phyloP scores from a whole-genome alignment of 2,329 filamentous ascomycete genomes.

The Aspergillus pseudoterreus region DNA sequence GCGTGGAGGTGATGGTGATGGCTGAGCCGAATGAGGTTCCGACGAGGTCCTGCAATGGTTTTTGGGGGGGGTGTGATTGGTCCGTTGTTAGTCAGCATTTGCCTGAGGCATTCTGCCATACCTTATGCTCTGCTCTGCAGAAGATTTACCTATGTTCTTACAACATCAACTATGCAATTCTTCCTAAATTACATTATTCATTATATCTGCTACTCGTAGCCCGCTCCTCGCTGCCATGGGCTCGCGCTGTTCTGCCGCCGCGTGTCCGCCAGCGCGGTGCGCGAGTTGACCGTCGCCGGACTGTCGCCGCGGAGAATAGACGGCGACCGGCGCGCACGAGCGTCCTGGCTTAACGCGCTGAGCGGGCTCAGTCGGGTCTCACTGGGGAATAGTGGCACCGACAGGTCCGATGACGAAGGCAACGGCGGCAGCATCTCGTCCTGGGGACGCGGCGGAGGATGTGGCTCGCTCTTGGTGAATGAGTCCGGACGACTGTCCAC shows the following conservation, averaged over 20 bases:
- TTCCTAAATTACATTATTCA: neutral
- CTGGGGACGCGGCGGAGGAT: neutral
- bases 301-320: neutral
- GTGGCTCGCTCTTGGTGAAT: neutral
- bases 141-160: neutral
- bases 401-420: constrained; percentile 40
- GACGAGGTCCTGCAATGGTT: neutral
- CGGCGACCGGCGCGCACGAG: neutral
- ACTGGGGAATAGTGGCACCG: constrained; percentile 43
- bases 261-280: constrained; percentile 10
- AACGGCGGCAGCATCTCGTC: neutral
- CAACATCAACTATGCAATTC: neutral
- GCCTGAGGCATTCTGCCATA: neutral
- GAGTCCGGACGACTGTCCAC: neutral
- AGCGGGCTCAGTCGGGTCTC: constrained; percentile 11
- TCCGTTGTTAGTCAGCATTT: constrained; percentile 20
- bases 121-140: too few relatives aligned
- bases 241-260: constrained; percentile 51
- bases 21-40: neutral
- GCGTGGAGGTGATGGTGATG: neutral
- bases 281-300: constrained; percentile 20
- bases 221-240: constrained; percentile 62
- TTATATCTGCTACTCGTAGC: constrained; percentile 49
- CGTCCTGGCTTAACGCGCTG: neutral
- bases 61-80: constrained; percentile 21